Evolutionary conservation across 1,139 yeast species (phyloP), one percentile per base, ranked within the genome.

Genomic region (Maudiozyma humilis): DNA sequence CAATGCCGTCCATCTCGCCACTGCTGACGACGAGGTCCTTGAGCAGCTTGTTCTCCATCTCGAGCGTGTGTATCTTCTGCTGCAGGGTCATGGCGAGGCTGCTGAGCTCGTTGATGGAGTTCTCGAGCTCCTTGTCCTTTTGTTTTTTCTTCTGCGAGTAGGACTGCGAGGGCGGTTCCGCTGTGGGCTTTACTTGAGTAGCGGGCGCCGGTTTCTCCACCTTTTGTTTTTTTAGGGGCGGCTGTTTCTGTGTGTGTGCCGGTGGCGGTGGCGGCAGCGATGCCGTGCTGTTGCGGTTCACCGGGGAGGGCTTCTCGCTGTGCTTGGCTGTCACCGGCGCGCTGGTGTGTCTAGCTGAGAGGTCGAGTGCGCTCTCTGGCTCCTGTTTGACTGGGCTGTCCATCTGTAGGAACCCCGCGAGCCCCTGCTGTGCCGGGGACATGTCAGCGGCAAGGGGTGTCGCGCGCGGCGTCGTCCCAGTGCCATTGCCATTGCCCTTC

Each of bases 111-210:
- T 72, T 70, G 16, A 86, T 71, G 45, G 75, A 76, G 37, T 71
- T 70, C 63, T 86, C 95, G 81, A 86, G 78, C 61, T 86, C 89
- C 62, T 81, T 87, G 63, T 87, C 95, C 58, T 84, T 81, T 62
- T 79, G 55, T 69, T 85, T 87, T 73, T 82, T 84, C 70, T 82
- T 84, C 55, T 82, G 78, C 51, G 85, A 82, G 39, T 35, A 35
- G n/a, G 38, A 19, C 16, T 32, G 16, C 12, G 3, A 3, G 16
- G 13, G 5, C 8, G 4, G 16, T 13, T 32, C 16, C 8, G 27
- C 5, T 8, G 4, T 35, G 13, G 14, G 31, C n/a, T 34, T 34
- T 15, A 13, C 14, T 12, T 14, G 18, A 14, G 20, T 7, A 4
- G 36, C 25, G 18, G 18, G 14, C 13, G 15, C 20, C 6, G 14